A percentile compares a stretch with the other conserved stretches of the same genome.
phyloP scores from a whole-genome alignment of 306 rosid genomes.

The Fragaria vesca region DNA sequence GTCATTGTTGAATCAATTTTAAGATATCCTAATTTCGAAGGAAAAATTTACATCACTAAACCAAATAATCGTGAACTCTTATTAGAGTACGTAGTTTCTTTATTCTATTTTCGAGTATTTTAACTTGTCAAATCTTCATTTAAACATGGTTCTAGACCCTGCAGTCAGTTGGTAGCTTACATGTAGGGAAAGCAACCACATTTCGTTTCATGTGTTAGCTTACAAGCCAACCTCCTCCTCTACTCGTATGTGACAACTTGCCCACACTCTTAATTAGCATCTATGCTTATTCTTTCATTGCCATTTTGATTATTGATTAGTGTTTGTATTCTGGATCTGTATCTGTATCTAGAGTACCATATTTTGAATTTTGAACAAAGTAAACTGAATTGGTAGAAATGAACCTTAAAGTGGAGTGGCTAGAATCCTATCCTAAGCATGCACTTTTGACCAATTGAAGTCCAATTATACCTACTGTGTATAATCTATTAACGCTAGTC shows the following conservation, averaged over 20 bases:
- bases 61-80: not conserved
- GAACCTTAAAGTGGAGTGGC: slow-evolving; percentile 27
- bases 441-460: slow-evolving; percentile 47
- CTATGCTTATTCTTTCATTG: slow-evolving; percentile 2
- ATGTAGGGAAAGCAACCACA: not conserved
- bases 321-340: slow-evolving; percentile 12
- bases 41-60: not conserved
- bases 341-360: slow-evolving; percentile 30
- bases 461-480: slow-evolving; percentile 17
- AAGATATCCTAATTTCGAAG: not conserved
- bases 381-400: slow-evolving; percentile 24
- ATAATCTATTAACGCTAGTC: slow-evolving; percentile 15
- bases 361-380: slow-evolving; percentile 7
- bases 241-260: slow-evolving; percentile 12
- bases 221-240: slow-evolving; percentile 7
- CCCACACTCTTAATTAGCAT: slow-evolving; percentile 5
- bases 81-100: too few species aligned
- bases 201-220: not conserved
- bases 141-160: not conserved
- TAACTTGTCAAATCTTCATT: not conserved
- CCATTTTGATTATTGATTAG: slow-evolving; percentile 15
- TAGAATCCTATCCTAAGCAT: slow-evolving; percentile 29
- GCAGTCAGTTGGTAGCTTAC: not conserved
- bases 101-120: not conserved
- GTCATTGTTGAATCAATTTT: not conserved